These are phyloP conservation scores for Geosmithia putterillii DNA, from an alignment of 2,329 filamentous ascomycete species.

Conservation along the genomic window DNA sequence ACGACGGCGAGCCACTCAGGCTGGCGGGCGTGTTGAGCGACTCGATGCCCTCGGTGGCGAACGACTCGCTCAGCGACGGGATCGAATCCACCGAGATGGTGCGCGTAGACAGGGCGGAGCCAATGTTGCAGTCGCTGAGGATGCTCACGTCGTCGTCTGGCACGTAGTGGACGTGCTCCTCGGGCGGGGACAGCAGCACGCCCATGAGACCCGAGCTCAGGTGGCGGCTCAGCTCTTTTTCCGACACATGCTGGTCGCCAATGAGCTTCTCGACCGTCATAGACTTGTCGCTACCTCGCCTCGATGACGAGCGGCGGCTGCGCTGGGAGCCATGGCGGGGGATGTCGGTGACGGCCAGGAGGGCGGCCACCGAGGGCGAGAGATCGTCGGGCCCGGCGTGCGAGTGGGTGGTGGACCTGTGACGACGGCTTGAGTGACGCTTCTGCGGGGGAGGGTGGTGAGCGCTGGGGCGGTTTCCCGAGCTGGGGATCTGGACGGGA, in stretches of 20 bases:
- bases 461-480: slow-evolving; percentile 22
- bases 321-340: slow-evolving; percentile 31
- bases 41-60: slow-evolving; percentile 33
- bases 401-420: slow-evolving; percentile 23
- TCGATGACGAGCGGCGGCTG: slow-evolving; percentile 14
- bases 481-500: slow-evolving; percentile 42
- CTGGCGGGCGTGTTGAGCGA: slow-evolving; percentile 37
- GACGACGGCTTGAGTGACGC: slow-evolving; percentile 21
- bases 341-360: slow-evolving; percentile 51
- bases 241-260: slow-evolving; percentile 37
- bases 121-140: slow-evolving; percentile 37
- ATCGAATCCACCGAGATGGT: slow-evolving; percentile 49
- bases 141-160: slow-evolving; percentile 29
- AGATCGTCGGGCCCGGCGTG: slow-evolving; percentile 38
- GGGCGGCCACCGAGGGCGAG: slow-evolving; percentile 45
- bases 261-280: slow-evolving; percentile 46
- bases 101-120: slow-evolving; percentile 39
- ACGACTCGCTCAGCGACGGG: slow-evolving; percentile 45
- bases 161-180: slow-evolving; percentile 31
- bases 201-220: slow-evolving; percentile 44
- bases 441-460: slow-evolving; percentile 17
- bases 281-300: slow-evolving; percentile 7
- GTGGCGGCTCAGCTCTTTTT: slow-evolving; percentile 43
- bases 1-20: slow-evolving; percentile 13
- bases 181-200: slow-evolving; percentile 45